A percentile compares a stretch with the other conserved stretches of the same genome.
Evolutionary conservation across 257 asterid genomes (phyloP).

Genomic region (Jacaranda mimosifolia): DNA sequence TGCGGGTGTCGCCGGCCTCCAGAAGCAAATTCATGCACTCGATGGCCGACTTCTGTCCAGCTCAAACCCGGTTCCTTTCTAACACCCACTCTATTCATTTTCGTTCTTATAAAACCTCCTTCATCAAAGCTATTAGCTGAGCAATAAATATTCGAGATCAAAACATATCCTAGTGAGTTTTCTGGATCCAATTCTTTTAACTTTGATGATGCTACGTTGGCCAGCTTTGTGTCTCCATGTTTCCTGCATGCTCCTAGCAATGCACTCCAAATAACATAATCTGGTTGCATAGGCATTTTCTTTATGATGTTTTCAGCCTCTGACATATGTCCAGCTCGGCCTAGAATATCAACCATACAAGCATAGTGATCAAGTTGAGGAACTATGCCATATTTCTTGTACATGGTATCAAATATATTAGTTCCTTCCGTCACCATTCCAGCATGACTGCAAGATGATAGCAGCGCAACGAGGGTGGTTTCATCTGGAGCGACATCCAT

Average conservation of each 20-base stretch:
- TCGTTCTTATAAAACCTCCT: slow-evolving; percentile 59
- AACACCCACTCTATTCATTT: slow-evolving; percentile 64
- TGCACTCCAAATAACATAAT: slow-evolving; percentile 87
- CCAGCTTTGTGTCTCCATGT: slow-evolving; percentile 68
- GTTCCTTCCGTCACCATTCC: slow-evolving; percentile 85
- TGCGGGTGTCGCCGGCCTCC: slow-evolving; percentile 67
- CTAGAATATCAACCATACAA: slow-evolving; percentile 67
- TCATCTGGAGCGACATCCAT: slow-evolving; percentile 73
- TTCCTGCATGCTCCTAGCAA: slow-evolving; percentile 87
- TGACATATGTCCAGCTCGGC: slow-evolving; percentile 71
- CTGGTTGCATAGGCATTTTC: slow-evolving; percentile 62
- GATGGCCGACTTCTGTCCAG: slow-evolving; percentile 70
- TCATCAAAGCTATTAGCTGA: slow-evolving; percentile 53
- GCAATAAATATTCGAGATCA: slow-evolving; percentile 69
- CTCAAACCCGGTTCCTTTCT: slow-evolving; percentile 85
- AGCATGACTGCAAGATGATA: slow-evolving; percentile 80
- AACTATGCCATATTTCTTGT: slow-evolving; percentile 56
- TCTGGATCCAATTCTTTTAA: slow-evolving; percentile 72
- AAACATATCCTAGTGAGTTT: slow-evolving; percentile 76
- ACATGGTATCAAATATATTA: slow-evolving; percentile 61
- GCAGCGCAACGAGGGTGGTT: slow-evolving; percentile 76
- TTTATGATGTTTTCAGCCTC: slow-evolving; percentile 61
- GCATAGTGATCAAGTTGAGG: slow-evolving; percentile 93
- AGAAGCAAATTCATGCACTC: slow-evolving; percentile 80
- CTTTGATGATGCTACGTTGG: slow-evolving; percentile 63